Evolutionary conservation across 768 basidiomycete species (phyloP), one percentile per base, ranked within the genome.

Genomic region (Boletus pseudopeckii): DNA sequence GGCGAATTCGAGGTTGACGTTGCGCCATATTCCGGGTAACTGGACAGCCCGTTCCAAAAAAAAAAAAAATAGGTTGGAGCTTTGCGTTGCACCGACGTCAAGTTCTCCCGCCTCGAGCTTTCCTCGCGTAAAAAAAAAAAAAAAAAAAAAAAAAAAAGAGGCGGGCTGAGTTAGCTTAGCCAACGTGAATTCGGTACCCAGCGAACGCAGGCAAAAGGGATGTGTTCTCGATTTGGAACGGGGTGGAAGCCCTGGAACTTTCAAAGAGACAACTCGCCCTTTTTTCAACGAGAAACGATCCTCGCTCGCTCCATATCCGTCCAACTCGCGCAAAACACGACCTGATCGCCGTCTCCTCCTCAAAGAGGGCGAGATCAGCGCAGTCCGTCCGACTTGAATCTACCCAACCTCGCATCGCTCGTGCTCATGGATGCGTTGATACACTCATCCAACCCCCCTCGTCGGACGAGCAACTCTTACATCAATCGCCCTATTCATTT

Each of bases 401-500:
- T 15, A 1, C 8, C 37, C 41, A 3, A 0, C 42, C 32, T 49
- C 42, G 20, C 28, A 13, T 24, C 32, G 26, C 34, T 42, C 43
- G 30, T 43, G 39, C 28, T 26, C 64, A 69, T 67, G 67, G 56
- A 64, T 40, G 20, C 51, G 26, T 26, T 52, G 39, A 56, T 61
- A 48, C 55, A 45, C 38, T 24, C 60, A 26, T 41, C 67, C 43
- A 55, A 48, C 41, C 34, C 48, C 24, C 58, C 64, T 43, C 69
- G 63, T 14, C 62, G 71, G 54, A 69, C 64, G 24, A 72, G 45
- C 42, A 53, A 48, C 24, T 70, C 71, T 7, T 53, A 37, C 39
- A 65, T 72, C 36, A 64, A 71, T 43, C 57, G 56, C 39, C 83
- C 83, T 5, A 81, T 85, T 42, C 73, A 72, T 54, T 88, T 83